Evolutionary conservation across 108 stramenopile species (phyloP).

Genomic region (Skeletonema grethae): DNA sequence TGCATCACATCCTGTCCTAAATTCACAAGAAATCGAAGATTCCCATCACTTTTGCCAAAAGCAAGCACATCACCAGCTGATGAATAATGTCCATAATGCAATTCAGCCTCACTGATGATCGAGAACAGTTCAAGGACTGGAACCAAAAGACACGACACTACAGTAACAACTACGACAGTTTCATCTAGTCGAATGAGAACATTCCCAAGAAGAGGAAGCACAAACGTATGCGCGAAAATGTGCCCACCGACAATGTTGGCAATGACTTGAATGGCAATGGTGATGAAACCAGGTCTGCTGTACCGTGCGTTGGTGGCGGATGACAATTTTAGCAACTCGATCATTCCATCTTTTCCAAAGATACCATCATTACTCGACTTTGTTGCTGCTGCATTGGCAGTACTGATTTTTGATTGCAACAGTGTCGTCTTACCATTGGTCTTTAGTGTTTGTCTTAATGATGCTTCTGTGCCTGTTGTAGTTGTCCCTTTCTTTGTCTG

Average conservation of each 20-base stretch:
- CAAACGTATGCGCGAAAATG: slow-evolving; percentile 18
- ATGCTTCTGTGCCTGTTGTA: no score
- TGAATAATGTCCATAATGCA: slow-evolving; percentile 21
- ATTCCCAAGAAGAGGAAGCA: slow-evolving; percentile 23
- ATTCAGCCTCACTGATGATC: slow-evolving; percentile 19
- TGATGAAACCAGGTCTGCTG: slow-evolving; percentile 29
- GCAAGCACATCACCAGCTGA: neutral
- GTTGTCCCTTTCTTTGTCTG: neutral
- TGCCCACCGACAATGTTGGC: slow-evolving; percentile 14
- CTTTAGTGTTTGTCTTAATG: neutral
- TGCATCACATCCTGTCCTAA: slow-evolving; percentile 2
- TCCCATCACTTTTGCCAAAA: neutral
- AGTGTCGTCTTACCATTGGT: neutral
- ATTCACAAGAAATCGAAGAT: neutral
- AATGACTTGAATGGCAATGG: slow-evolving; percentile 22
- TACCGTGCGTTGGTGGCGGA: slow-evolving; percentile 20
- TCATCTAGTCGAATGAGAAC: slow-evolving; percentile 2
- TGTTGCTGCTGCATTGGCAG: neutral
- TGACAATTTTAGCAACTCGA: slow-evolving; percentile 1
- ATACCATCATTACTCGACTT: neutral
- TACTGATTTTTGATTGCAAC: neutral
- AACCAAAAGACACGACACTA: slow-evolving; percentile 27
- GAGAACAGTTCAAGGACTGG: slow-evolving; percentile 25
- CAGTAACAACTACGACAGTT: neutral
- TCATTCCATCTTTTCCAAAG: neutral